Evolutionary conservation across 2,329 filamentous ascomycete genomes (phyloP), one percentile per base, ranked within the genome.

Genomic region (Onygena corvina): DNA sequence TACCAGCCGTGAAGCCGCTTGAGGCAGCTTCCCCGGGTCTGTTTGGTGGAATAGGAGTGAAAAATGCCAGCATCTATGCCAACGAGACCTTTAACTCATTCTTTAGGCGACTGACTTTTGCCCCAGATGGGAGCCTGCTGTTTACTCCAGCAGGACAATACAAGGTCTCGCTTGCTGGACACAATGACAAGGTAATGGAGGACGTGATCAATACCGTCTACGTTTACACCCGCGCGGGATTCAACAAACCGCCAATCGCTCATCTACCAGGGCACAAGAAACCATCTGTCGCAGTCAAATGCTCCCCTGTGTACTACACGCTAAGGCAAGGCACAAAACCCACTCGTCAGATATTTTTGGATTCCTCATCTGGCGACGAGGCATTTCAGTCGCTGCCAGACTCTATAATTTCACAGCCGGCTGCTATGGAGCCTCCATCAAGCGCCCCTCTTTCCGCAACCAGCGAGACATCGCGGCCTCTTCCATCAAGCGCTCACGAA

Each of bases 211-310:
- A 98, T 62, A 98, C 92, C 0, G 93, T 98, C 18, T 98, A 98
- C 67, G 92, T 98, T 48, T 98, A 98, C 66, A 95, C 90, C 0
- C 77, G 92, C 58, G 92, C 89, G 25, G 92, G 92, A 20, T 87
- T 98, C 61, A 96, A 95, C 69, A 95, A 93, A 64, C 88, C 92
- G 1, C 92, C 92, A 2, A 84, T 96, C 50, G 88, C 90, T 4
- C 92, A 96, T 67, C 75, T 98, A 4, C 92, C 92, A 0, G 92
- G 92, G 1, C 90, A 96, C 67, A 98, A 95, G 73, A 98, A 98
- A 66, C 92, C 92, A 0, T 96, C 92, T 0, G 86, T 98, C 8
- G 92, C 89, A 1, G 86, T 98, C 52, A 86, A 86, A 61, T 98
- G 92, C 64, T 98, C 90, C 11, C 92, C 92, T 0, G 69, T 94